Evolutionary conservation across 306 rosid genomes (phyloP).

Genomic region (Vicia sativa): DNA sequence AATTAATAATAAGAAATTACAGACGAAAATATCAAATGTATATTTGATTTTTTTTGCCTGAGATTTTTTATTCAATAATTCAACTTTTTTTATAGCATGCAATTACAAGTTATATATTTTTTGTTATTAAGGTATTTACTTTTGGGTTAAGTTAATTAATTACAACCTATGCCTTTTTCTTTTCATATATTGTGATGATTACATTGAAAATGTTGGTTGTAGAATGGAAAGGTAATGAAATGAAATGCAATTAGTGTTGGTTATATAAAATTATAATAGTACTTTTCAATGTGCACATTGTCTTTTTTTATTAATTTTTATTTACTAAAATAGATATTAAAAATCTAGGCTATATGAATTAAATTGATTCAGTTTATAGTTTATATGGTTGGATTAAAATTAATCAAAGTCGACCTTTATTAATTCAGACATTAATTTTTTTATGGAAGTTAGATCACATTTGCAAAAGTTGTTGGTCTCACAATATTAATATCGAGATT

Average conservation of each 20-base stretch:
- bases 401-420: no score
- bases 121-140: background rate
- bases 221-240: conserved; percentile 27
- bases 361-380: no score
- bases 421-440: no score
- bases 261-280: conserved; percentile 24
- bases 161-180: conserved; percentile 36
- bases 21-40: background rate
- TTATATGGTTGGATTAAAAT: no score
- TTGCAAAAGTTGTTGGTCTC: no score
- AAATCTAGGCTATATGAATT: no score
- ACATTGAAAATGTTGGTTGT: conserved; percentile 11
- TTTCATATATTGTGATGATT: conserved; percentile 31
- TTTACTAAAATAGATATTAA: no score
- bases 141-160: background rate
- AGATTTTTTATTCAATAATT: background rate
- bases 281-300: conserved; percentile 34
- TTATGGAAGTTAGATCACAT: no score
- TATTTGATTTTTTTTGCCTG: background rate
- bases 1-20: background rate
- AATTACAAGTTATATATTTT: background rate
- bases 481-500: no score
- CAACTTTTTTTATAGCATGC: conserved; percentile 4
- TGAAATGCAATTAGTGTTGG: conserved; percentile 35
- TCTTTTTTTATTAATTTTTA: background rate